A percentile compares a stretch with the other conserved stretches of the same genome.
These are phyloP conservation scores for Echria macrotheca DNA, from an alignment of 495 filamentous ascomycete genomes.

Conservation along the genomic window DNA sequence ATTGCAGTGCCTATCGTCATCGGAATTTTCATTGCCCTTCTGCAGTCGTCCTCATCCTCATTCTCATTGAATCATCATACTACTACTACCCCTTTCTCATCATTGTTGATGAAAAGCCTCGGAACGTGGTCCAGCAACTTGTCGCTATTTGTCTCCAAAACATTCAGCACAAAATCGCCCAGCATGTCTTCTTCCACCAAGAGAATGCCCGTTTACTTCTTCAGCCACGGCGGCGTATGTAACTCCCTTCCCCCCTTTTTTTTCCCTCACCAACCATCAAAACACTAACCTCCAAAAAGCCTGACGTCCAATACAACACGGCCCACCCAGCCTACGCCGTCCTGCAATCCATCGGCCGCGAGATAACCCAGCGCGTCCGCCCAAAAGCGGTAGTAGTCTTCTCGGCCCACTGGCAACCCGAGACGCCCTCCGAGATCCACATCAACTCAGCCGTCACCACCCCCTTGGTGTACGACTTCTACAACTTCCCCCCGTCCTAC, in stretches of 20 bases:
- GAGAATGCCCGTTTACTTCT: conserved; percentile 64
- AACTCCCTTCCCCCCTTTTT: not conserved
- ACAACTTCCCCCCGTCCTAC: conserved; percentile 62
- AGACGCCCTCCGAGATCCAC: conserved; percentile 50
- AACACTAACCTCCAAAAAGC: conserved; percentile 37
- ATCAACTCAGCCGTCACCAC: conserved; percentile 67
- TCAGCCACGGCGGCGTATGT: conserved; percentile 72
- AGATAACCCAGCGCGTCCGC: conserved; percentile 76
- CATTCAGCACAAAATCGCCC: too few relatives aligned
- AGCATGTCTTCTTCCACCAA: conserved; percentile 27
- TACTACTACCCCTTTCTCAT: conserved; percentile 8
- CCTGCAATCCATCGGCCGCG: conserved; percentile 62
- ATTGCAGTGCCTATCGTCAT: conserved; percentile 8
- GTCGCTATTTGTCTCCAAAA: too few relatives aligned
- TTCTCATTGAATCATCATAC: too few relatives aligned
- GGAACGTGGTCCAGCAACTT: too few relatives aligned
- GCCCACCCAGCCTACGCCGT: conserved; percentile 70
- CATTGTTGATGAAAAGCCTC: too few relatives aligned
- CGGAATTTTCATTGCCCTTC: too few relatives aligned
- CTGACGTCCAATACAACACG: conserved; percentile 67
- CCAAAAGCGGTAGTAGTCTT: conserved; percentile 81
- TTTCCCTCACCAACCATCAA: too few relatives aligned
- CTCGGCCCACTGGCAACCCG: conserved; percentile 79
- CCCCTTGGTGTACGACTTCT: conserved; percentile 82
- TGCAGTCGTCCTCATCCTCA: not conserved